Evolutionary conservation across 139 green algal genomes (phyloP).

Genomic region (Micractinium sp.): DNA sequence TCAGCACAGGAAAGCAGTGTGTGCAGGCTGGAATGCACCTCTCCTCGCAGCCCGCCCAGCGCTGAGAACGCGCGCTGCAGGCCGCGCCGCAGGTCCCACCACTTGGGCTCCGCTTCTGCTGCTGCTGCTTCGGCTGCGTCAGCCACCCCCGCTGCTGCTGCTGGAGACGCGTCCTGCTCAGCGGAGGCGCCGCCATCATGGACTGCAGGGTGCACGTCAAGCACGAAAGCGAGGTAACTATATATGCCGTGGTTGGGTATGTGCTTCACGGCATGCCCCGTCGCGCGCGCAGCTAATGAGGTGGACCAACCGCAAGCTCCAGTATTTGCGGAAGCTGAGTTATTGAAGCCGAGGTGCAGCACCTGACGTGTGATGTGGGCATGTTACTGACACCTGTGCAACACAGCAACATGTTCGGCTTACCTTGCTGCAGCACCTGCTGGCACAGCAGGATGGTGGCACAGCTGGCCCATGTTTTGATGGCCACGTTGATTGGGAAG

Average conservation of each 20-base stretch:
- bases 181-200: no score
- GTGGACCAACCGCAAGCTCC: no score
- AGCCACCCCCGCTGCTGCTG: background rate
- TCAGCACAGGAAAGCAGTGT: no score
- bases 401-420: background rate
- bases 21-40: background rate
- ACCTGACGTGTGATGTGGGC: background rate
- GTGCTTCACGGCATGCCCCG: background rate
- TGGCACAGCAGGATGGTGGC: slow-evolving; percentile 38
- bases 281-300: no score
- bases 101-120: background rate
- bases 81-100: background rate
- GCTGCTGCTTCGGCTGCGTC: background rate
- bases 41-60: background rate
- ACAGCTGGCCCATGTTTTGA: slow-evolving; percentile 28
- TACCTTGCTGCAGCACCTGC: background rate
- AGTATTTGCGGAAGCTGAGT: no score
- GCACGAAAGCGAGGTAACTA: background rate
- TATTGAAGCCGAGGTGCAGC: no score
- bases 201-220: background rate
- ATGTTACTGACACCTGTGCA: background rate
- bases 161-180: background rate
- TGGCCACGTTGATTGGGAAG: slow-evolving; percentile 44
- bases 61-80: background rate
- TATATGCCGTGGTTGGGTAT: background rate